Evolutionary conservation across 164 flowering plant genomes (phyloP).

Genomic region (Vitis cinerea): DNA sequence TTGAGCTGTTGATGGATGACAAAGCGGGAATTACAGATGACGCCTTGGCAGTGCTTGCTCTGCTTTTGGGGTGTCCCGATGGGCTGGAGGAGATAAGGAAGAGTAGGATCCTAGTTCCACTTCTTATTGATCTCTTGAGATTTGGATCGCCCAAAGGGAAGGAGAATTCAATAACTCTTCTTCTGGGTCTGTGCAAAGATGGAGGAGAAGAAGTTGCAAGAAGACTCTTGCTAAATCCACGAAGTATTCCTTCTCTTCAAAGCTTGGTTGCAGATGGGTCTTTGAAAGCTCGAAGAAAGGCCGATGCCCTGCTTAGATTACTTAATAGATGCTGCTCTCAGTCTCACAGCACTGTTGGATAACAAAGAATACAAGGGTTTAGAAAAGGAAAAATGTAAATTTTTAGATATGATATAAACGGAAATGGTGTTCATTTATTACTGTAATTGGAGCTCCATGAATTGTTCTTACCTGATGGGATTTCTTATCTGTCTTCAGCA

Average conservation of each 20-base stretch:
- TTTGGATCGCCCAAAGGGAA: conserved; percentile 73
- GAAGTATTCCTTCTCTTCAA: conserved; percentile 60
- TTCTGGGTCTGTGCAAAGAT: conserved; percentile 66
- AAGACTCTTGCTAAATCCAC: conserved; percentile 50
- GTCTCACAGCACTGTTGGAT: conserved; percentile 26
- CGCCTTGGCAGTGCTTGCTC: conserved; percentile 51
- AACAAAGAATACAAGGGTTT: conserved; percentile 3
- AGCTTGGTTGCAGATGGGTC: conserved; percentile 54
- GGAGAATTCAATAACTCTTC: conserved; percentile 59
- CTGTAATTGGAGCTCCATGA: conserved; percentile 5
- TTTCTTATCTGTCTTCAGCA: background rate
- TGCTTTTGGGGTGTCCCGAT: conserved; percentile 43
- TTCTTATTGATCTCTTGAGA: conserved; percentile 57
- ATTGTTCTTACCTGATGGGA: background rate
- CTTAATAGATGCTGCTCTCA: conserved; percentile 61
- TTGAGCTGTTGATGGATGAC: conserved; percentile 53
- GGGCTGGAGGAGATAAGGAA: conserved; percentile 55
- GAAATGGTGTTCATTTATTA: conserved; percentile 2
- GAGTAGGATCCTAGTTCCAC: conserved; percentile 39
- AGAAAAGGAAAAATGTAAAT: conserved; percentile 15
- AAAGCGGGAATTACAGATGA: conserved; percentile 74
- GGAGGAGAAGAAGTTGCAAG: conserved; percentile 59
- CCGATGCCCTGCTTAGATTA: conserved; percentile 65
- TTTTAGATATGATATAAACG: conserved; percentile 3
- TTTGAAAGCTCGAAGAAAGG: conserved; percentile 60